phyloP scores from a whole-genome alignment of 768 basidiomycete genomes.

The Ephemerocybe angulata region DNA sequence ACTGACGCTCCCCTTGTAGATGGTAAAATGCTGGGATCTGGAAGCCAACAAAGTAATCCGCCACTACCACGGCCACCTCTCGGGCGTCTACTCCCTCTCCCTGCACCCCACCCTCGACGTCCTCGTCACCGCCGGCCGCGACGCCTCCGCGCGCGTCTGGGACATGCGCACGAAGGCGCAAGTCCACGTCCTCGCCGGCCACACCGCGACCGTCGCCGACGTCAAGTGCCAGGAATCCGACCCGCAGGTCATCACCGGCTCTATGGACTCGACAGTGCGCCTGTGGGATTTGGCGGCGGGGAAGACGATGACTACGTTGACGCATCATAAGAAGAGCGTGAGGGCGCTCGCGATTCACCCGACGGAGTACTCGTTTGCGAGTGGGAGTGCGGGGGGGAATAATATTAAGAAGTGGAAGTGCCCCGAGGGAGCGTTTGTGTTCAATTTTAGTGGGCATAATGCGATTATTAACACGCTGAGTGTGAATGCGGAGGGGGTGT shows the following conservation, averaged over 20 bases:
- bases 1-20: conserved; percentile 43
- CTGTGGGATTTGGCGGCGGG: conserved; percentile 98
- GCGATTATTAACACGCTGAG: conserved; percentile 96
- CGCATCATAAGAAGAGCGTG: conserved; percentile 99
- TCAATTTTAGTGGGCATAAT: conserved; percentile 95
- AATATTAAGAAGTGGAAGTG: conserved; percentile 99
- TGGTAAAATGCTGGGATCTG: conserved; percentile 99
- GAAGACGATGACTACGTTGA: conserved; percentile 92
- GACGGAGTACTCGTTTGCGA: conserved; percentile 94
- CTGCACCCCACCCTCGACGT: conserved; percentile 95
- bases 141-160: conserved; percentile 97
- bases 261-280: conserved; percentile 97
- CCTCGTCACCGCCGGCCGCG: conserved; percentile 91
- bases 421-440: conserved; percentile 92
- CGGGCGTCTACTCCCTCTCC: conserved; percentile 91
- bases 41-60: conserved; percentile 99
- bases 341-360: conserved; percentile 93
- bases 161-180: conserved; percentile 99
- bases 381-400: conserved; percentile 95
- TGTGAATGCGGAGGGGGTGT: conserved; percentile 93
- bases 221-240: conserved; percentile 97
- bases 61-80: conserved; percentile 97
- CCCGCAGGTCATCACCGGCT: conserved; percentile 96
- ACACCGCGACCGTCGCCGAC: conserved; percentile 92
- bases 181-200: conserved; percentile 89